Conservation (phyloP, 2,329 filamentous ascomycete species). For the Sclerotinia sclerotiorum region DNA sequence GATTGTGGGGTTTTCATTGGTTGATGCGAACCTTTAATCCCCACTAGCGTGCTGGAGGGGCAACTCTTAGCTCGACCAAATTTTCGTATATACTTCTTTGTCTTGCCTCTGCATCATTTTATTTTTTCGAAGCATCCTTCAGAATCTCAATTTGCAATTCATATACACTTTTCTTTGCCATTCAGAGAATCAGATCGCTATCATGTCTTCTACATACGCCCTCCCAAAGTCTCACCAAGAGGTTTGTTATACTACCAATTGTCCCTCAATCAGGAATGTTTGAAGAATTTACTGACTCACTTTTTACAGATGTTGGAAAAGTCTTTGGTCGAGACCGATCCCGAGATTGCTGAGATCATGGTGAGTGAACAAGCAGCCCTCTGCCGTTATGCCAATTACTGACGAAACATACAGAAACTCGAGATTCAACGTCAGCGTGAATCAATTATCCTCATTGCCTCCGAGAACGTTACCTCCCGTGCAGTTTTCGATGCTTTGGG, state of each 20-base stretch:
- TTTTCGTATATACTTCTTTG: slow-evolving; percentile 18
- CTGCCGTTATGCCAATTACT: slow-evolving; percentile 14
- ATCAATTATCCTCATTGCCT: slow-evolving; percentile 97
- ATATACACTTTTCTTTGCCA: background rate
- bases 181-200: slow-evolving; percentile 20
- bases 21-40: background rate
- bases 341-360: slow-evolving; percentile 96
- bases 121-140: background rate
- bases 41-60: slow-evolving; percentile 11
- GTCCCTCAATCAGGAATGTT: background rate
- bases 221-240: slow-evolving; percentile 66
- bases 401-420: slow-evolving; percentile 60
- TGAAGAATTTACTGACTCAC: slow-evolving; percentile 28
- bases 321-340: slow-evolving; percentile 85
- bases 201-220: slow-evolving; percentile 51
- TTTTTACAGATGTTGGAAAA: slow-evolving; percentile 83
- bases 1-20: slow-evolving; percentile 11
- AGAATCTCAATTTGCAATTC: slow-evolving; percentile 3
- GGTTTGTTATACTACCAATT: slow-evolving; percentile 46
- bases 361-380: slow-evolving; percentile 52
- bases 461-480: slow-evolving; percentile 98
- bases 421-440: slow-evolving; percentile 97
- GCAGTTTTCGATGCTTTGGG: slow-evolving; percentile 97
- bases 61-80: slow-evolving; percentile 19
- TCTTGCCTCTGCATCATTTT: slow-evolving; percentile 10